Evolutionary conservation across 2,329 filamentous ascomycete species (phyloP).

Genomic region (Aspergillus sp.): DNA sequence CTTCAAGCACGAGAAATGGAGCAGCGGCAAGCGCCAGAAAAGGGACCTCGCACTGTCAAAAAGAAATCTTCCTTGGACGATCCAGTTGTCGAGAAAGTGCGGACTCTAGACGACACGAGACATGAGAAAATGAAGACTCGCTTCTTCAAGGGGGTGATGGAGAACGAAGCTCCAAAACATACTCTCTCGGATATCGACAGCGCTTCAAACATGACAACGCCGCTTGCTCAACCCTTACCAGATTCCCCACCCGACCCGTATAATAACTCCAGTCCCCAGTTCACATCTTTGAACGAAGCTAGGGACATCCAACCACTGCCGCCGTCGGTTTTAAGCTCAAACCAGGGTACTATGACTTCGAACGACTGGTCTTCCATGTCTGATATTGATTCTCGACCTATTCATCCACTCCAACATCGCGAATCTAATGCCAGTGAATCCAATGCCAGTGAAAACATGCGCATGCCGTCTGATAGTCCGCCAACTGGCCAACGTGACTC

Average conservation of each 20-base stretch:
- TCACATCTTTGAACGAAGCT: constrained; percentile 32
- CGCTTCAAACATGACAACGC: constrained; percentile 57
- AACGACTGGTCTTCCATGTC: constrained; percentile 33
- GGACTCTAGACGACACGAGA: constrained; percentile 30
- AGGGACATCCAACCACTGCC: constrained; percentile 43
- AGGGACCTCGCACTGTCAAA: constrained; percentile 21
- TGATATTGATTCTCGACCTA: constrained; percentile 22
- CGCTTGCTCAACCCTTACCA: constrained; percentile 52
- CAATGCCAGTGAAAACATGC: constrained; percentile 25
- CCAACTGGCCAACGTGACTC: constrained; percentile 25
- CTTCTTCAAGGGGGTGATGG: constrained; percentile 45
- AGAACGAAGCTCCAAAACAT: constrained; percentile 33
- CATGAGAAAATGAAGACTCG: constrained; percentile 42
- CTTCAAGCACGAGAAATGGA: constrained; percentile 43
- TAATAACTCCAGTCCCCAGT: constrained; percentile 29
- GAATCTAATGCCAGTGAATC: constrained; percentile 29
- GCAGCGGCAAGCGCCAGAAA: constrained; percentile 24
- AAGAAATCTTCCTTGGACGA: constrained; percentile 34
- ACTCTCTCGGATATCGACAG: constrained; percentile 44
- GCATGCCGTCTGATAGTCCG: constrained; percentile 20
- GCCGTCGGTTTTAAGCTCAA: constrained; percentile 43
- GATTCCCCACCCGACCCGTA: constrained; percentile 38
- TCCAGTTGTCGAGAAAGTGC: constrained; percentile 24
- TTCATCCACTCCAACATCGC: constrained; percentile 21
- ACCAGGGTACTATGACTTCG: constrained; percentile 27